phyloP scores from a whole-genome alignment of 1,139 yeast genomes.

The Pichia sp. region DNA sequence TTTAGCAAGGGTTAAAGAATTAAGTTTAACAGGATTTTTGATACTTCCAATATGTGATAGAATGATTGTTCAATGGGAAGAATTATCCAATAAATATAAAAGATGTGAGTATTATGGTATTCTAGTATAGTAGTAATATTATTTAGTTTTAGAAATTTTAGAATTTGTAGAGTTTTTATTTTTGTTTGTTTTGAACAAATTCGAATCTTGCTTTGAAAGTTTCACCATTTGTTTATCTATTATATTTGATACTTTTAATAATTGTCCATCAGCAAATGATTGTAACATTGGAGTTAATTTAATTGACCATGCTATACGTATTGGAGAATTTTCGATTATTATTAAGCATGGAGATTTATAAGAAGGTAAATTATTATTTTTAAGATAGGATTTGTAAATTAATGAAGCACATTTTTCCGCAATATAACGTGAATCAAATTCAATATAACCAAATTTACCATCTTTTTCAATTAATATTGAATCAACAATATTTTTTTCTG shows the following conservation, averaged over 20 bases:
- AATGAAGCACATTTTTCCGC: conserved; percentile 52
- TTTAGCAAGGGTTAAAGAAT: conserved; percentile 69
- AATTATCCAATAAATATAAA: conserved; percentile 46
- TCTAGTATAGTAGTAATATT: conserved; percentile 40
- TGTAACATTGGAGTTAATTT: conserved; percentile 46
- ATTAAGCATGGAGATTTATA: conserved; percentile 34
- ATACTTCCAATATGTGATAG: conserved; percentile 66
- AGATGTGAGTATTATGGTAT: conserved; percentile 75
- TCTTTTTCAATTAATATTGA: conserved; percentile 50
- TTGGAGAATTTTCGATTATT: conserved; percentile 42
- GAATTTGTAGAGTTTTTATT: neutral
- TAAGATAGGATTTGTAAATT: conserved; percentile 19
- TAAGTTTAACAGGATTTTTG: conserved; percentile 73
- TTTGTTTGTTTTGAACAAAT: neutral
- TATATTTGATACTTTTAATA: conserved; percentile 43
- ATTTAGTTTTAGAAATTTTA: conserved; percentile 1
- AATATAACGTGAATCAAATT: conserved; percentile 41
- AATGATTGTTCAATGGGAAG: conserved; percentile 89
- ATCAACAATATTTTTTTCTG: conserved; percentile 23
- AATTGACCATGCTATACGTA: conserved; percentile 64
- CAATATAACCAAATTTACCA: conserved; percentile 62
- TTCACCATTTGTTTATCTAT: conserved; percentile 55
- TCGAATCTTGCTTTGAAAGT: conserved; percentile 36
- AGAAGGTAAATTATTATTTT: neutral
- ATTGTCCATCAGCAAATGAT: conserved; percentile 29